phyloP scores from a whole-genome alignment of 306 rosid genomes.

The Cucurbita pepo region DNA sequence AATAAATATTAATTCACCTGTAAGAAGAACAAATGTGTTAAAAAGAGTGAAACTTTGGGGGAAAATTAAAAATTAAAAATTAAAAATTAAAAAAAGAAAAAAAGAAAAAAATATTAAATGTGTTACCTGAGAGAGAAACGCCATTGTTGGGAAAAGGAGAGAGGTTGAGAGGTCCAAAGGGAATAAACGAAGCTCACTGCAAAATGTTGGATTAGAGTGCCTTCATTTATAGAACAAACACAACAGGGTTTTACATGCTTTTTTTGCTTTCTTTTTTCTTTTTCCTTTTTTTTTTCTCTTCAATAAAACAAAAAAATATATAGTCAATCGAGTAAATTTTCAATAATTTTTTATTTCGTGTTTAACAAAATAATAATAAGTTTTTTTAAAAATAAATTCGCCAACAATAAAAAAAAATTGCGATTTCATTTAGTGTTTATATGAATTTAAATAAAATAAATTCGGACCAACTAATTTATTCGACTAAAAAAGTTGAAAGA shows the following conservation, averaged over 20 bases:
- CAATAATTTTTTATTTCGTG: no score
- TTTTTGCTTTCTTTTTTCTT: background rate
- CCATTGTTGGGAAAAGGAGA: conserved; percentile 3
- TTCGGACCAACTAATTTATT: no score
- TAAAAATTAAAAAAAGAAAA: no score
- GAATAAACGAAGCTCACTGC: background rate
- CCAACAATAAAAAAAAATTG: no score
- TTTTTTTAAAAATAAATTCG: no score
- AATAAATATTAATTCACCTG: background rate
- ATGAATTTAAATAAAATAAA: no score
- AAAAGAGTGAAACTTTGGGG: background rate
- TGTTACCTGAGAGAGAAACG: background rate
- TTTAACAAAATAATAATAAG: no score
- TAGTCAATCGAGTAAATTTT: no score
- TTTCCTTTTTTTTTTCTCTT: background rate
- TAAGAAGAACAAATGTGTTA: background rate
- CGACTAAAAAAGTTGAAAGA: no score
- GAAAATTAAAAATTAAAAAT: no score
- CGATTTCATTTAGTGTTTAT: no score
- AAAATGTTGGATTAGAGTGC: background rate
- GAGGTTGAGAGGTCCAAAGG: background rate
- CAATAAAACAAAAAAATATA: background rate
- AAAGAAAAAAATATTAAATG: background rate
- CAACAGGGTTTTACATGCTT: background rate
- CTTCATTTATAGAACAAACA: conserved; percentile 10